Evolutionary conservation across 176 grass and related monocot genomes (phyloP).

Genomic region (Triticum aestivum): DNA sequence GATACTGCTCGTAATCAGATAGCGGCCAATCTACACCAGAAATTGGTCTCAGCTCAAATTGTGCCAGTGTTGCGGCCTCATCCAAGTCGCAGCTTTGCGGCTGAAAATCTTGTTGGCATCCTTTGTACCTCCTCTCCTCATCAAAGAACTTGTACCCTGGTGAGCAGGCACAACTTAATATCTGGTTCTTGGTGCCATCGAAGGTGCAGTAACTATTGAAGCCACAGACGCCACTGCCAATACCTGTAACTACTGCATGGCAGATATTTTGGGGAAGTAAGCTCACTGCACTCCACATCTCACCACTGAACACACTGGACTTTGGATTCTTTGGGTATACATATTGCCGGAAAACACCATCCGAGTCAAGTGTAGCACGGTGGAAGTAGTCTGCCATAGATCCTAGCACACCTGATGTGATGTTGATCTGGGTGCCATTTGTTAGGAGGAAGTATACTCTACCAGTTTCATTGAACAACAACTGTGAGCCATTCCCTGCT

Average conservation of each 20-base stretch:
- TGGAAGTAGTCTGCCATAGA: constrained; percentile 8
- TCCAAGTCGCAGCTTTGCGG: constrained; percentile 22
- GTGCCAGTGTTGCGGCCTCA: not conserved
- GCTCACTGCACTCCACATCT: not conserved
- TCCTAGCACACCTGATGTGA: not conserved
- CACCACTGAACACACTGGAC: not conserved
- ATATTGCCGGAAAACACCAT: constrained; percentile 46
- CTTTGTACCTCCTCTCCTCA: constrained; percentile 3
- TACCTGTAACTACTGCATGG: not conserved
- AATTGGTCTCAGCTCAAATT: constrained; percentile 6
- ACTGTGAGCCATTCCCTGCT: not conserved
- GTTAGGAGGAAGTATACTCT: constrained; percentile 4
- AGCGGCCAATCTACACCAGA: constrained; percentile 14
- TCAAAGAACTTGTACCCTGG: too few species aligned
- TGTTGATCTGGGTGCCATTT: not conserved
- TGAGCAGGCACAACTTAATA: too few species aligned
- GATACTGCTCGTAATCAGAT: constrained; percentile 38
- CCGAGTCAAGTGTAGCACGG: constrained; percentile 32
- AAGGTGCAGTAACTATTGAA: not conserved
- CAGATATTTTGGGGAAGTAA: not conserved
- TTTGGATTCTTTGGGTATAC: constrained; percentile 20
- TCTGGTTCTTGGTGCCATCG: too few species aligned
- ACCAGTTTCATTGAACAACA: constrained; percentile 33
- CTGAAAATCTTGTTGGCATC: constrained; percentile 27
- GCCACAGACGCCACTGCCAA: constrained; percentile 28